Evolutionary conservation across 2,329 filamentous ascomycete genomes (phyloP), one percentile per base, ranked within the genome.

Genomic region (Phyllosticta citrichinensis): DNA sequence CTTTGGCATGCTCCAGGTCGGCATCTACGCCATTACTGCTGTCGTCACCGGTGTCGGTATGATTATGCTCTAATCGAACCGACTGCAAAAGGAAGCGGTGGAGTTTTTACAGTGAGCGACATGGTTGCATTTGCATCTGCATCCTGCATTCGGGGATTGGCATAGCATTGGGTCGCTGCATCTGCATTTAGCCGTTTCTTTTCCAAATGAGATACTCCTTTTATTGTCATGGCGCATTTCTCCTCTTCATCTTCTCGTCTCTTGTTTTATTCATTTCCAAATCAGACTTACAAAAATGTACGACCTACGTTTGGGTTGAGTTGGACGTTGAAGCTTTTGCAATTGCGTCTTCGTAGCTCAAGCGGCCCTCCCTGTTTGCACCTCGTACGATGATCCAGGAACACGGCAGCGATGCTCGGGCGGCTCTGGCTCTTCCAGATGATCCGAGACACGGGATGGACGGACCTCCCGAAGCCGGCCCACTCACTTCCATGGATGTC

Each of bases 21-120:
- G 77, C 59, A 71, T 75, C 27, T 83, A 83, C 65, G 64, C 81
- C 27, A 55, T 80, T 57, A 77, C 74, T 57, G 80, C 81, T 17
- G 69, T 78, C 27, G 67, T 82, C 50, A 78, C 80, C 2, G 82
- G 81, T 57, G 75, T 78, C 55, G 79, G 79, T 25, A 81, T 84
- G 75, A 71, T 84, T 66, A 65, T 84, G 63, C 71, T 84, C 73
- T 84, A 80, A 62, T 56, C 33, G 50, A 50, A 24, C 25, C 30
- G 2, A 17, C 40, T 27, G 33, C 52, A 33, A 60, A 55, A 50
- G 52, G 52, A 24, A 47, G 19, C n/a, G 20, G 33, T 59, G 57
- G 57, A 33, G 57, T 33, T 54, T 55, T 25, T 50, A 24, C 33
- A 12, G n/a, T 17, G 10, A 51, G 30, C 51, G 47, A 60, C 52